phyloP scores from a whole-genome alignment of 352 stramenopile genomes.

The Pythium chondricola region DNA sequence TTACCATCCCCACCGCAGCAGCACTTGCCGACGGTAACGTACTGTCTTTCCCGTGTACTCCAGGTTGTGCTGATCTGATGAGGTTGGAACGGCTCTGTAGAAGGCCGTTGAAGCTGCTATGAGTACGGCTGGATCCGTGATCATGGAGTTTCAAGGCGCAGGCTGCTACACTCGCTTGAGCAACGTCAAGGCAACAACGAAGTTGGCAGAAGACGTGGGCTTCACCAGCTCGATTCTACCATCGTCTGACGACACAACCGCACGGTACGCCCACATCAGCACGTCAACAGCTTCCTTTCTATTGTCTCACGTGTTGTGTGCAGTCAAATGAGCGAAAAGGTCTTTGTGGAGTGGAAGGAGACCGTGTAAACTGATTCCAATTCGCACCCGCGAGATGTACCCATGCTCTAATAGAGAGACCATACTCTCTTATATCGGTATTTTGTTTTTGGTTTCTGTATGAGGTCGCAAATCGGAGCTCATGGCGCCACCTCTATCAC shows the following conservation, averaged over 20 bases:
- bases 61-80: not conserved
- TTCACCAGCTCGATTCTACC: slow-evolving; percentile 19
- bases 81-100: too few relatives aligned
- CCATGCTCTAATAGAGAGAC: slow-evolving; percentile 9
- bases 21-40: not conserved
- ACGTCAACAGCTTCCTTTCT: not conserved
- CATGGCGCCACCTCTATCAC: not conserved
- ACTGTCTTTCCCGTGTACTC: not conserved
- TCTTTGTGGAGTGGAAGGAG: slow-evolving; percentile 54
- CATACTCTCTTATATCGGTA: not conserved
- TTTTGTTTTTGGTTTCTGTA: too few relatives aligned
- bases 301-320: not conserved
- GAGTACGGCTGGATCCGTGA: slow-evolving; percentile 30
- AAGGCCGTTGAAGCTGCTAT: slow-evolving; percentile 26
- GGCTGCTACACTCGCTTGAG: slow-evolving; percentile 16
- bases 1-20: slow-evolving; percentile 10
- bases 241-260: slow-evolving; percentile 21
- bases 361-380: slow-evolving; percentile 18
- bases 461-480: too few relatives aligned
- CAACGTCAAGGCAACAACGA: slow-evolving; percentile 16
- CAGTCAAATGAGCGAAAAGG: slow-evolving; percentile 31
- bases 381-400: not conserved
- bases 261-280: slow-evolving; percentile 22
- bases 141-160: slow-evolving; percentile 53
- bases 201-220: slow-evolving; percentile 19